phyloP scores from a whole-genome alignment of 2,329 filamentous ascomycete species.

The Penicillium concentricum region DNA sequence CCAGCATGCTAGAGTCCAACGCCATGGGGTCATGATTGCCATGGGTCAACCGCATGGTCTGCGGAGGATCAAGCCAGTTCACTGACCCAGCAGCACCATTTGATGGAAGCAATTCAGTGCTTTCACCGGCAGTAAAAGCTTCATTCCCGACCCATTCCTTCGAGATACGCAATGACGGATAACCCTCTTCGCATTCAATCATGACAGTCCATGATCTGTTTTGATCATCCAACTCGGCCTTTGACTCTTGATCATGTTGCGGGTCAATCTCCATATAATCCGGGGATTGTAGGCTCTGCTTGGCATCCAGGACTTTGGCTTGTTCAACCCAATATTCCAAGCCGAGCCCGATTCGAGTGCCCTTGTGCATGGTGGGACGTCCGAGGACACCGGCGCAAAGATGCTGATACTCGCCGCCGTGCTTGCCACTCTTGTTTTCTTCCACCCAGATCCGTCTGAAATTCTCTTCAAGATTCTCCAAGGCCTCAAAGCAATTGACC shows the following conservation, averaged over 20 bases:
- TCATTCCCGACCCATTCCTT: slow-evolving; percentile 45
- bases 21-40: slow-evolving; percentile 38
- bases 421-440: slow-evolving; percentile 36
- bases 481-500: slow-evolving; percentile 48
- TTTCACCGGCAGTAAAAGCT: slow-evolving; percentile 31
- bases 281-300: slow-evolving; percentile 22
- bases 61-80: slow-evolving; percentile 42
- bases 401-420: slow-evolving; percentile 36
- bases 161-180: slow-evolving; percentile 45
- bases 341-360: slow-evolving; percentile 39
- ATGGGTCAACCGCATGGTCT: slow-evolving; percentile 34
- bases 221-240: slow-evolving; percentile 20
- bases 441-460: slow-evolving; percentile 45
- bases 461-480: slow-evolving; percentile 45
- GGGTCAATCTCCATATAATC: slow-evolving; percentile 38
- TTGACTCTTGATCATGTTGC: slow-evolving; percentile 17
- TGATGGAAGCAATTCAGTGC: slow-evolving; percentile 23
- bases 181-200: slow-evolving; percentile 47
- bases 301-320: slow-evolving; percentile 35
- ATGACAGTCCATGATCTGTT: slow-evolving; percentile 36
- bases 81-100: slow-evolving; percentile 28
- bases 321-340: slow-evolving; percentile 46
- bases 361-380: slow-evolving; percentile 43
- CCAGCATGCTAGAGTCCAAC: slow-evolving; percentile 39
- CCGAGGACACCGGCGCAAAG: slow-evolving; percentile 44